Conservation (phyloP, 768 basidiomycete species). For the Leccinum incarnatum region DNA sequence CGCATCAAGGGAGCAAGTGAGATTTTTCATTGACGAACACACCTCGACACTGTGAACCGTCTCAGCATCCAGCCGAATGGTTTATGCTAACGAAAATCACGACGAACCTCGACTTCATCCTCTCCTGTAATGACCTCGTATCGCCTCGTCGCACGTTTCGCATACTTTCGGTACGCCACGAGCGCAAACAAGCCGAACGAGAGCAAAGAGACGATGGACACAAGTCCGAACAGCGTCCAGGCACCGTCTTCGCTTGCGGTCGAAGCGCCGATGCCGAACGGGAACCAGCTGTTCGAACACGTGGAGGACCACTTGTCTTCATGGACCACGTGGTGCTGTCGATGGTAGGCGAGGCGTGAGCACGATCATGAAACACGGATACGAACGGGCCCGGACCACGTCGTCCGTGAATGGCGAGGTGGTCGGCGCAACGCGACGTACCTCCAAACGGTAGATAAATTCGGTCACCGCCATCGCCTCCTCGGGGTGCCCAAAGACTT, state of each 20-base stretch:
- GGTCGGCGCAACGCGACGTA: constrained; percentile 28
- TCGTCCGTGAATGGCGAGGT: constrained; percentile 11
- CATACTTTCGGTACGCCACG: constrained; percentile 12
- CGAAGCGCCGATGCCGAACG: constrained; percentile 10
- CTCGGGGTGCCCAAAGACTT: constrained; percentile 67
- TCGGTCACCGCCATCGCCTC: constrained; percentile 73
- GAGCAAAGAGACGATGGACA: constrained; percentile 9
- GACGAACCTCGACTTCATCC: constrained; percentile 10
- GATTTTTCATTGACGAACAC: constrained; percentile 25
- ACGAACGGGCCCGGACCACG: constrained; percentile 24
- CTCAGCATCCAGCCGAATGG: not conserved
- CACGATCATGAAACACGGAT: not conserved
- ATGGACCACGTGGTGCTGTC: constrained; percentile 32
- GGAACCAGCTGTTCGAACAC: constrained; percentile 35
- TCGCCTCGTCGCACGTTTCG: constrained; percentile 6
- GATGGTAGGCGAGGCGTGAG: not conserved
- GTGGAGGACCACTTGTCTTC: constrained; percentile 39
- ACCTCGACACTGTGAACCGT: not conserved
- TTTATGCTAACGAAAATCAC: not conserved
- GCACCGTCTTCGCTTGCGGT: not conserved
- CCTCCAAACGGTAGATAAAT: constrained; percentile 79
- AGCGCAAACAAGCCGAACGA: constrained; percentile 13
- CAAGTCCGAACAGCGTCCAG: not conserved
- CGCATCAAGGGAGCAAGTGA: constrained; percentile 21
- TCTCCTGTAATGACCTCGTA: not conserved